A percentile compares a stretch with the other conserved stretches of the same genome.
Evolutionary conservation across 345 rosid genomes (phyloP).

Genomic region (Salix exigua): DNA sequence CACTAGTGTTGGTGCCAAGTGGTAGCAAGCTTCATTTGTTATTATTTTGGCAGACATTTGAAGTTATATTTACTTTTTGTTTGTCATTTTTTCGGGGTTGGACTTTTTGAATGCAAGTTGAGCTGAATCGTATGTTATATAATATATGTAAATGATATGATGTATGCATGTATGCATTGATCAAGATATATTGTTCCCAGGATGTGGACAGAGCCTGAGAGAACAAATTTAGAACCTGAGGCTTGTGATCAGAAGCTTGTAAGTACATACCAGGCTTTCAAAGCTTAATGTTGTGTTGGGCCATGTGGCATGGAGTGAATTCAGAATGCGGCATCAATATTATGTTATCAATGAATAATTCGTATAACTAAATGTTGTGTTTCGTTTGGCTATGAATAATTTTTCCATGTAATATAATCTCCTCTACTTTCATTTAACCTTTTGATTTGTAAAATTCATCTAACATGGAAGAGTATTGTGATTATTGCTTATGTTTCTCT

Average conservation of each 20-base stretch:
- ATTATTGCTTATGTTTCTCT: not conserved
- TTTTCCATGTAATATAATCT: not conserved
- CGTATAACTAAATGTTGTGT: not conserved
- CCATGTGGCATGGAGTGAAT: not conserved
- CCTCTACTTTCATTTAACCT: not conserved
- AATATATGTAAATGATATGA: not conserved
- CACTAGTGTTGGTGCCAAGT: not conserved
- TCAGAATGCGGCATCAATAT: not conserved
- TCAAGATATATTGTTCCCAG: slow-evolving; percentile 22
- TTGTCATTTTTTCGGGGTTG: no score
- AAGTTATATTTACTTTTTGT: not conserved
- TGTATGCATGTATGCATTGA: not conserved
- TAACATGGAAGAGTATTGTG: not conserved
- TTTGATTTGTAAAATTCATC: not conserved
- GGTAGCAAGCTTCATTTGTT: not conserved
- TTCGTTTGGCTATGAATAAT: not conserved
- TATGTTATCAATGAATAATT: not conserved
- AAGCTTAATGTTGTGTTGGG: not conserved
- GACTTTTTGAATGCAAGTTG: not conserved
- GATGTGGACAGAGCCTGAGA: slow-evolving; percentile 42
- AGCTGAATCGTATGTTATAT: not conserved
- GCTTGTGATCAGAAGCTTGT: slow-evolving; percentile 35
- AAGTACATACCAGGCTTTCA: slow-evolving; percentile 19
- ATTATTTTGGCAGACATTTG: not conserved
- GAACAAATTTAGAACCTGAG: slow-evolving; percentile 10